Evolutionary conservation across 352 stramenopile genomes (phyloP).

Genomic region (Pythium oligandrum): DNA sequence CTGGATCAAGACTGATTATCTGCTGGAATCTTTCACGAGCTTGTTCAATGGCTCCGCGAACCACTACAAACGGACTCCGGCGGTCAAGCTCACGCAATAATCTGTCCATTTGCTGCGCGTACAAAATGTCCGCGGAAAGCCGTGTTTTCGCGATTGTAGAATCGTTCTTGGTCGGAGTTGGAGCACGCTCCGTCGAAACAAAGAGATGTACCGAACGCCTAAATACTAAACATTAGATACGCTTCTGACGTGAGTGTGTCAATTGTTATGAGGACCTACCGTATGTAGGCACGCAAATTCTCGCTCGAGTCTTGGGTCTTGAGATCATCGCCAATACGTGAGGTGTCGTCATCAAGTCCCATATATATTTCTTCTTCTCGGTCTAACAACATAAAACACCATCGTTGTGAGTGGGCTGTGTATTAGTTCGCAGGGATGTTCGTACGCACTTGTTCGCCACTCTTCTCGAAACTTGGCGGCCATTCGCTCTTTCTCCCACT

Average conservation of each 20-base stretch:
- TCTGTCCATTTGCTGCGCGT: constrained; percentile 40
- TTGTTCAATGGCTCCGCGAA: constrained; percentile 18
- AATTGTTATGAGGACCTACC: too few relatives aligned
- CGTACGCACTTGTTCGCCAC: constrained; percentile 28
- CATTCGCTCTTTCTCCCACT: constrained; percentile 4
- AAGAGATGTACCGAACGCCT: constrained; percentile 25
- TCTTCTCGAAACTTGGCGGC: constrained; percentile 30
- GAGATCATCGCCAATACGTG: too few relatives aligned
- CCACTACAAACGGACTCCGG: constrained; percentile 20
- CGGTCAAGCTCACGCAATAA: constrained; percentile 26
- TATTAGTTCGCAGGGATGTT: too few relatives aligned
- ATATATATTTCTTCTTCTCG: background rate
- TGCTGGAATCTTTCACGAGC: constrained; percentile 23
- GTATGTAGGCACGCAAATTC: too few relatives aligned
- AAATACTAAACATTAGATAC: background rate
- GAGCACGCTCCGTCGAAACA: constrained; percentile 8
- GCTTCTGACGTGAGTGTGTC: too few relatives aligned
- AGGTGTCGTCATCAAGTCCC: background rate
- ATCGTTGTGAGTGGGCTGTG: too few relatives aligned
- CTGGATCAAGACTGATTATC: background rate
- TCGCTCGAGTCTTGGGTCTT: too few relatives aligned
- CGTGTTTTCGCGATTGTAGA: constrained; percentile 12
- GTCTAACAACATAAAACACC: too few relatives aligned
- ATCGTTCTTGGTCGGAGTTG: background rate
- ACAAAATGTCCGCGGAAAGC: constrained; percentile 24